Evolutionary conservation across 2,329 filamentous ascomycete species (phyloP).

Genomic region (Rhynchosporium graminicola): DNA sequence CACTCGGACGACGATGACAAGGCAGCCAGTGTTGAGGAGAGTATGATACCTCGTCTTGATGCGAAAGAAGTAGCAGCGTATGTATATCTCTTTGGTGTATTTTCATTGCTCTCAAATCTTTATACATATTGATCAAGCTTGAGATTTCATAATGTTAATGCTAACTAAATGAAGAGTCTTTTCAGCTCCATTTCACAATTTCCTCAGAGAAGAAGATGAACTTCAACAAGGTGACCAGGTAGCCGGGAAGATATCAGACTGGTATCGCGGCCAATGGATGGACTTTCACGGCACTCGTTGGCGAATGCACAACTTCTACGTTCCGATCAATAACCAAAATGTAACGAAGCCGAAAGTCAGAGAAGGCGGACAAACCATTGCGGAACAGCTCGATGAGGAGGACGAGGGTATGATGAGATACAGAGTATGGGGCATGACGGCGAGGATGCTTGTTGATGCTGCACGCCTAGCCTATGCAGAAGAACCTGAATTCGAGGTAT

Average conservation of each 20-base stretch:
- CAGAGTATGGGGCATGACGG: slow-evolving; percentile 94
- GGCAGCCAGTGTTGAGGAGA: slow-evolving; percentile 60
- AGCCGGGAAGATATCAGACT: slow-evolving; percentile 47
- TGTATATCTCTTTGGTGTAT: not conserved
- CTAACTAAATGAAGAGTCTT: slow-evolving; percentile 58
- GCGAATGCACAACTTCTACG: slow-evolving; percentile 89
- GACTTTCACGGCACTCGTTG: slow-evolving; percentile 77
- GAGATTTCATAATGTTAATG: not conserved
- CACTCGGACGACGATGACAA: slow-evolving; percentile 53
- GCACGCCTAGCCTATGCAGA: slow-evolving; percentile 80
- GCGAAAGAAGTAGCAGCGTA: slow-evolving; percentile 61
- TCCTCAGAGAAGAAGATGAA: slow-evolving; percentile 65
- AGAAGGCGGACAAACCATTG: slow-evolving; percentile 47
- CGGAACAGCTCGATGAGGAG: slow-evolving; percentile 50
- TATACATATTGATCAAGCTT: too few relatives aligned
- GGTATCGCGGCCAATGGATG: slow-evolving; percentile 86
- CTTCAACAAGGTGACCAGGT: slow-evolving; percentile 40
- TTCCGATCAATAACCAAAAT: slow-evolving; percentile 71
- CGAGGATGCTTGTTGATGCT: slow-evolving; percentile 83
- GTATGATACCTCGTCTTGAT: slow-evolving; percentile 77
- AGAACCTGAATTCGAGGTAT: slow-evolving; percentile 77
- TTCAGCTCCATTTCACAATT: slow-evolving; percentile 83
- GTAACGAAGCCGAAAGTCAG: slow-evolving; percentile 59
- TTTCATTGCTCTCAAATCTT: not conserved
- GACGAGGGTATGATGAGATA: slow-evolving; percentile 59